phyloP scores from a whole-genome alignment of 441 rosid species.

The Populus hybrid region DNA sequence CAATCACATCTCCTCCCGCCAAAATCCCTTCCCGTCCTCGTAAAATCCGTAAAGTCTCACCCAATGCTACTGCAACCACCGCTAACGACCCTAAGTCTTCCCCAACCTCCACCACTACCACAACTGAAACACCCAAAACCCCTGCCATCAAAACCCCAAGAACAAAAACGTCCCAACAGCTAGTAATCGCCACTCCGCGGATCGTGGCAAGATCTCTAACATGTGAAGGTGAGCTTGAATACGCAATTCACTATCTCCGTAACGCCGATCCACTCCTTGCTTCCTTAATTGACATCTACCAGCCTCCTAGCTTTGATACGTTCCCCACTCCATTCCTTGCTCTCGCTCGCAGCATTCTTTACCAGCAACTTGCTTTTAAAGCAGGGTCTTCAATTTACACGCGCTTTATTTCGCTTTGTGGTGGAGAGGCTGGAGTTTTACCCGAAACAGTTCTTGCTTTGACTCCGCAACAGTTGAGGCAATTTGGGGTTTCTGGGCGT shows the following conservation, averaged over 20 bases:
- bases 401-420: conserved; percentile 74
- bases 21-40: conserved; percentile 93
- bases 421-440: conserved; percentile 66
- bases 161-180: conserved; percentile 33
- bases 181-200: conserved; percentile 40
- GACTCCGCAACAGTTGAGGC: conserved; percentile 73
- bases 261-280: conserved; percentile 63
- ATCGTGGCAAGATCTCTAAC: conserved; percentile 67
- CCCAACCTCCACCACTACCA: background rate
- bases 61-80: conserved; percentile 30
- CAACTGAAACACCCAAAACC: conserved; percentile 24
- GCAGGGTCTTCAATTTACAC: conserved; percentile 92
- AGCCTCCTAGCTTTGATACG: conserved; percentile 70
- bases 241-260: conserved; percentile 73
- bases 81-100: conserved; percentile 16
- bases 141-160: conserved; percentile 24
- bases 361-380: conserved; percentile 84
- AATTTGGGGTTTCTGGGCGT: conserved; percentile 87
- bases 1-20: conserved; percentile 48
- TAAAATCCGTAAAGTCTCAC: conserved; percentile 72
- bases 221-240: conserved; percentile 75
- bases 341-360: conserved; percentile 79
- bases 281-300: conserved; percentile 61
- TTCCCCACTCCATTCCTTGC: conserved; percentile 83
- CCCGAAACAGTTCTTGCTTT: conserved; percentile 72